Evolutionary conservation across 768 basidiomycete species (phyloP), one percentile per base, ranked within the genome.

Genomic region (Tricholoma matsutake): DNA sequence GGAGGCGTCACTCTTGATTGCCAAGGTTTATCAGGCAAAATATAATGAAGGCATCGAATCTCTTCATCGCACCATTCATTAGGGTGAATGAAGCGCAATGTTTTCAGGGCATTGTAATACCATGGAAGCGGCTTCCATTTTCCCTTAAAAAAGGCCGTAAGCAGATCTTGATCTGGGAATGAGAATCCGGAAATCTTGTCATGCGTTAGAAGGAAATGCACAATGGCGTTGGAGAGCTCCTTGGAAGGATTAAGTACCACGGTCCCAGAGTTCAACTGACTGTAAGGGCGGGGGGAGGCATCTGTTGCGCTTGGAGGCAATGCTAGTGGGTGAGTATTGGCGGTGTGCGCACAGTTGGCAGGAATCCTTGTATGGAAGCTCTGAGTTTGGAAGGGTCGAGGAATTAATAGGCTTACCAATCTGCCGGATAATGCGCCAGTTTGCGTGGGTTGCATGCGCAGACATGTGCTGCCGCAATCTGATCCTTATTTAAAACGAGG

Each of bases 381-480:
- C 25, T 54, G 29, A 59, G 25, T 45, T 51, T 61, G 32, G 43
- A 54, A 59, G 39, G 20, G 32, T 28, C 6, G 16, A 54, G 31
- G 51, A 16, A 58, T 52, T 9, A 35, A 54, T 78, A 71, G 56
- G 82, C 69, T 69, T 64, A 83, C 97, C 96, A 99, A 70, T 97
- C 94, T 3, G 74, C 67, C 7, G 96, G 96, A 75, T 99, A 99
- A 72, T 96, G 92, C 2, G 80, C 62, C 18, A 96, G 71, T 69
- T 86, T 88, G 39, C 86, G 83, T 6, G 96, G 96, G 73, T 99
- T 99, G 77, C 96, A 99, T 3, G 94, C 87, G 69, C 96, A 99
- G 13, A 86, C 95, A 65, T 96, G 96, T 0, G 79, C 83, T 0
- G 94, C 95, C 5, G 93, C 95, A 60, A 98, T 95, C 73, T 88